These are phyloP conservation scores for Pistacia vera DNA, from an alignment of 345 rosid genomes.

Conservation along the genomic window DNA sequence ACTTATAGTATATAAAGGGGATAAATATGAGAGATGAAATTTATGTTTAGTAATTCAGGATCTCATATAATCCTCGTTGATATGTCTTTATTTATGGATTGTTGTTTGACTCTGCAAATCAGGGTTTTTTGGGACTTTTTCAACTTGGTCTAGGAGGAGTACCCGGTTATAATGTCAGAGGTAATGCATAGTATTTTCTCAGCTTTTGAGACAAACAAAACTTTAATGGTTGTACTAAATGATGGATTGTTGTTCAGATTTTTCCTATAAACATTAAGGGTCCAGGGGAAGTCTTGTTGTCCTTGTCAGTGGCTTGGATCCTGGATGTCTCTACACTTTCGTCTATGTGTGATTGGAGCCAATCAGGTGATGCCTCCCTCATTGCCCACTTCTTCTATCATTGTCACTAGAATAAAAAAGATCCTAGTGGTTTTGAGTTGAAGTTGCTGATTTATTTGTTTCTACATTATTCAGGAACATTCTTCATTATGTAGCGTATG, in stretches of 20 bases:
- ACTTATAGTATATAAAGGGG: no score
- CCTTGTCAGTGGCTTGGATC: constrained; percentile 50
- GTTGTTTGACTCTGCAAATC: constrained; percentile 17
- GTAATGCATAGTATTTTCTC: constrained; percentile 21
- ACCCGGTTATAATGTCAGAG: constrained; percentile 75
- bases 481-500: neutral
- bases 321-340: constrained; percentile 54
- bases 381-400: neutral
- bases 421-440: no score
- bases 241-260: constrained; percentile 26
- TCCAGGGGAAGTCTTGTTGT: constrained; percentile 57
- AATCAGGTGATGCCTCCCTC: constrained; percentile 35
- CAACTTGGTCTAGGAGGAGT: constrained; percentile 67
- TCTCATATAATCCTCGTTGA: neutral
- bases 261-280: constrained; percentile 58
- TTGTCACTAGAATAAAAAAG: neutral
- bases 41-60: neutral
- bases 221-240: neutral
- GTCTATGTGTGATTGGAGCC: constrained; percentile 52
- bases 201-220: neutral
- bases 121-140: constrained; percentile 48
- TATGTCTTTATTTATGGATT: neutral
- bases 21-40: neutral
- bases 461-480: no score
- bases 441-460: no score